Evolutionary conservation across 2,329 filamentous ascomycete species (phyloP), one percentile per base, ranked within the genome.

Genomic region (Colletotrichum magnum): DNA sequence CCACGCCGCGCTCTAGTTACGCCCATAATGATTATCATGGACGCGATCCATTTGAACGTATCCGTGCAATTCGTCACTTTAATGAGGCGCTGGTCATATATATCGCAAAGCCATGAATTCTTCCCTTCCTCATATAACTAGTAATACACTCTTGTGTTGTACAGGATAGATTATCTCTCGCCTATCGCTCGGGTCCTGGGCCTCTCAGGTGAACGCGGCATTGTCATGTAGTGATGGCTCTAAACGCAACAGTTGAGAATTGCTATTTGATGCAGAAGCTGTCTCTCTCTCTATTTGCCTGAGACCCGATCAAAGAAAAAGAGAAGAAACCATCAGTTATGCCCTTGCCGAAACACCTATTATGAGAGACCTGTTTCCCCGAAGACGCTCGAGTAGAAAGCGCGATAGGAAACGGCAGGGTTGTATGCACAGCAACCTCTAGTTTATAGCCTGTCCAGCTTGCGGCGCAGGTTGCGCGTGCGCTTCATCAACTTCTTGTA

Each of bases 401-500:
- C 18, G 16, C 67, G 58, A 62, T 64, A 57, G 64, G 66, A 67
- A 64, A 71, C 57, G 41, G 51, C 32, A 47, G 67, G 57, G 47
- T 59, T 59, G 73, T 76, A 75, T 76, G 71, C 76, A 77, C 74
- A 75, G 48, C 69, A 64, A 66, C 41, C 45, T 36, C 41, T 47
- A 48, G 53, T 70, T 82, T 85, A 89, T 72, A 88, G 84, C 77
- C 90, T 88, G 76, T 93, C 94, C 76, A 96, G 86, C 85, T 95
- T 97, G 79, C 94, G 90, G 79, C 95, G 92, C 85, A 94, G 82
- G 79, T 94, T 95, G 80, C 95, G 90, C 77, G 95, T 98, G 82
- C 90, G 89, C 87, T 92, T 93, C 93, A 97, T 94, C 74, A 98
- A 86, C 90, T 99, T 99, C 94, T 98, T 98, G 84, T 97, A 97